Evolutionary conservation across 495 filamentous ascomycete genomes (phyloP).

Genomic region (Xylaria sp.): DNA sequence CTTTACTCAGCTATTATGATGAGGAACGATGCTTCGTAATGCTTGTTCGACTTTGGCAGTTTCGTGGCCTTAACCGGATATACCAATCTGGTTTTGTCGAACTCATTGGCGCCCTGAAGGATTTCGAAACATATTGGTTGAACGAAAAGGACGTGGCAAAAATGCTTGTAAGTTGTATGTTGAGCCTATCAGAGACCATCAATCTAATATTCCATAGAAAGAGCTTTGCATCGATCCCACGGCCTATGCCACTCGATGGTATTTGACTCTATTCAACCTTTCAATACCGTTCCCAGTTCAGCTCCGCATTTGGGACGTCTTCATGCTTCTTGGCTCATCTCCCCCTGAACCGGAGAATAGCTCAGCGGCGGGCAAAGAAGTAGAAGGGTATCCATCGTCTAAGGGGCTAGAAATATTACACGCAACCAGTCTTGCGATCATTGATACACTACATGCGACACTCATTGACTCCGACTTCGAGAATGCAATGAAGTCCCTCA

Average conservation of each 20-base stretch:
- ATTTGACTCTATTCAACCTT: constrained; percentile 97
- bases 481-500: constrained; percentile 97
- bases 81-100: constrained; percentile 86
- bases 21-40: constrained; percentile 95
- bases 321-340: constrained; percentile 84
- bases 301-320: constrained; percentile 98
- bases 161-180: constrained; percentile 71
- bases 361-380: constrained; percentile 24
- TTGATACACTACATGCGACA: constrained; percentile 90
- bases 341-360: constrained; percentile 27
- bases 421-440: constrained; percentile 86
- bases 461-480: constrained; percentile 95
- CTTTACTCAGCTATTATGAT: constrained; percentile 94
- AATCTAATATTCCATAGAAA: constrained; percentile 54
- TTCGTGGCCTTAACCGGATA: constrained; percentile 83
- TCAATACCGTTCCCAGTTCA: constrained; percentile 96
- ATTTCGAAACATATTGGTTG: constrained; percentile 90
- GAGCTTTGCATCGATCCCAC: constrained; percentile 85
- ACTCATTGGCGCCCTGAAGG: constrained; percentile 84
- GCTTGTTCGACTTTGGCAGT: constrained; percentile 89
- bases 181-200: not conserved
- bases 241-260: constrained; percentile 95
- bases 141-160: constrained; percentile 72
- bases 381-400: constrained; percentile 34
- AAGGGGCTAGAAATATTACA: constrained; percentile 86